These are phyloP conservation scores for Letharia lupina DNA, from an alignment of 495 filamentous ascomycete genomes.

Conservation along the genomic window DNA sequence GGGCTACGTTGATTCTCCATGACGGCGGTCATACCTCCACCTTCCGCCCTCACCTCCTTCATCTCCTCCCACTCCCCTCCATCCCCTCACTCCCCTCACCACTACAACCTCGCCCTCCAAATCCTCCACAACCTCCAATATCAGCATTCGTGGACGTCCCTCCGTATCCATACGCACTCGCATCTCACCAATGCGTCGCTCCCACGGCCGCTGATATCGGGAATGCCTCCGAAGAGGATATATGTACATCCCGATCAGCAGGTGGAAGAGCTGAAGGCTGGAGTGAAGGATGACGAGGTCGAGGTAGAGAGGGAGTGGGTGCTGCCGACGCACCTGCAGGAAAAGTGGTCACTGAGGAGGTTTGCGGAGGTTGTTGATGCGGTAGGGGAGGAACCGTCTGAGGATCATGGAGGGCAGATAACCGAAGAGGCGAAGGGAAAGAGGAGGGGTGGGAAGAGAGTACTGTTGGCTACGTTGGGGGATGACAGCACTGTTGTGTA, in stretches of 20 bases:
- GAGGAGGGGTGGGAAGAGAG: slow-evolving; percentile 47
- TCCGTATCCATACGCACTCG: slow-evolving; percentile 53
- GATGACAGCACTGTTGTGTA: slow-evolving; percentile 92
- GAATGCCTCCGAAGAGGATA: slow-evolving; percentile 74
- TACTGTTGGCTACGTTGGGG: slow-evolving; percentile 71
- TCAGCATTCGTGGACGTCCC: slow-evolving; percentile 76
- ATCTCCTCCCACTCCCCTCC: neutral
- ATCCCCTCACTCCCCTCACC: slow-evolving; percentile 2
- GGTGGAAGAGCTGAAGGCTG: slow-evolving; percentile 59
- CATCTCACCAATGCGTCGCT: slow-evolving; percentile 32
- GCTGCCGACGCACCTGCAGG: slow-evolving; percentile 69
- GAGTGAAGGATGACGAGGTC: slow-evolving; percentile 40
- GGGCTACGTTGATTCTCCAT: neutral
- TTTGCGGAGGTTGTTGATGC: slow-evolving; percentile 78
- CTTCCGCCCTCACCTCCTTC: slow-evolving; percentile 12
- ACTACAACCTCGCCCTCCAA: slow-evolving; percentile 49
- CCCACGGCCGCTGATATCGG: slow-evolving; percentile 64
- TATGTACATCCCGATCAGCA: slow-evolving; percentile 95
- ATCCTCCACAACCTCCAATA: slow-evolving; percentile 74
- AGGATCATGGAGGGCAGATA: slow-evolving; percentile 21
- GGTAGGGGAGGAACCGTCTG: slow-evolving; percentile 42
- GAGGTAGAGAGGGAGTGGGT: slow-evolving; percentile 71
- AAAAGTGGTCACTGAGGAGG: slow-evolving; percentile 69
- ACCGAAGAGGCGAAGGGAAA: slow-evolving; percentile 30
- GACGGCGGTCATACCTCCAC: neutral